Base-by-base conservation (phyloP, 129 eudicot species). In the Tagetes patula region DNA sequence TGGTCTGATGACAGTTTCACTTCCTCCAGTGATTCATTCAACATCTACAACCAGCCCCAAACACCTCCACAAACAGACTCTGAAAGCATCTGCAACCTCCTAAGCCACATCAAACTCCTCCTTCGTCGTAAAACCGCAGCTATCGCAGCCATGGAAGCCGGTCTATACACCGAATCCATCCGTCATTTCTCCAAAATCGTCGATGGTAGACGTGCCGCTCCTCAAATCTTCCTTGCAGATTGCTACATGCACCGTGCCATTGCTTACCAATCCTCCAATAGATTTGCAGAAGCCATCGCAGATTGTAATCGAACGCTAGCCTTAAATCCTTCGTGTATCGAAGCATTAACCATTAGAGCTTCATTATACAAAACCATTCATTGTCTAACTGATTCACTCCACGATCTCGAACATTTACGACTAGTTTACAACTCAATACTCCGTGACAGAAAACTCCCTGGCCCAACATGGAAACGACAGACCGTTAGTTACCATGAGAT, bases 91-190 rank as follows among this genome's bases (percentile, higher is more conserved):
- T 48, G 85, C 10, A 83, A 89, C 60, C 84, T 92, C 27, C 73
- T 92, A 20, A 73, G 88, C 80, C 95, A 92, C 78, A 89, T 92
- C 66, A 92, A 92, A 58, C 87, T 85, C 80, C 96, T 92, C 67
- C 81, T 85, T 41, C 96, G 96, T 40, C 96, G 98, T 52, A 91
- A 91, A 56, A 81, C 91, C 13, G 92, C 98, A 5, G 98, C 96
- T 0, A 72, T 89, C 2, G 91, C 98, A 4, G 96, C 98, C 31
- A 84, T 88, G 5, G 96, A 92, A 46, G 98, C 95, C 48, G 98
- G 98, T 0, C 87, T 92, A 7, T 76, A 87, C 85, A 55, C 83
- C 31, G 98, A 92, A 82, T 84, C 98, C 69, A 80, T 92, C 45
- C 33, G 98, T 11, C 98, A 92, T 53, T 92, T 92, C 82, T 87